Evolutionary conservation across 2,329 filamentous ascomycete genomes (phyloP), one percentile per base, ranked within the genome.

Genomic region (Cladosporium sp.): DNA sequence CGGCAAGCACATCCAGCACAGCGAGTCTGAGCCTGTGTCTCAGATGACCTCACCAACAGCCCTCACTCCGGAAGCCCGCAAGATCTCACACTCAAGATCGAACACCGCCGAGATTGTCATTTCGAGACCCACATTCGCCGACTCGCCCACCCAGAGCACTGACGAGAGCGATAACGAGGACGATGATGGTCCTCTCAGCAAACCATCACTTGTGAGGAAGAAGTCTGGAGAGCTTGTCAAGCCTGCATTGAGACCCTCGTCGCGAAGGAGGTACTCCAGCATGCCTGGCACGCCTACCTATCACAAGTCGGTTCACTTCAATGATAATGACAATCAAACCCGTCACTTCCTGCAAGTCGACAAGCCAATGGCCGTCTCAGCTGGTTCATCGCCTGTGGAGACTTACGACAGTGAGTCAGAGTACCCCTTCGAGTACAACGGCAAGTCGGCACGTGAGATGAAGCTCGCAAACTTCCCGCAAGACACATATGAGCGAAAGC

Each of bases 201-300:
- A 93, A 71, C 90, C 91, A n/a, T 83, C 84, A 48, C 94, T 97
- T 83, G 84, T 98, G 9, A 84, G 93, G 62, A 98, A 98, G 75
- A 98, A 98, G 78, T 97, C 93, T 33, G 93, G 93, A 29, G 93
- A 98, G 71, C 78, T 98, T 30, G 93, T 98, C 51, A 85, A 93
- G 60, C 93, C 93, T 11, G 93, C 93, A 16, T 79, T 98, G 45
- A 84, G 93, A 43, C 83, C 85, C 33, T 77, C 88, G 11, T 87
- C 86, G n/a, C 80, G 81, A 57, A 79, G 88, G 57, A 82, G 93
- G 51, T 92, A 92, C 1, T 95, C 88, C 3, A 97, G 92, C 72
- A 95, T 97, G 88, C 93, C 93, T 7, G 93, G 93, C 49, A 98
- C 93, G 0, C 93, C 93, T 0, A 93, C 92, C 7, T 97, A 92